These are phyloP conservation scores for Aureobasidium sp. DNA, from an alignment of 2,329 filamentous ascomycete genomes.

Conservation along the genomic window DNA sequence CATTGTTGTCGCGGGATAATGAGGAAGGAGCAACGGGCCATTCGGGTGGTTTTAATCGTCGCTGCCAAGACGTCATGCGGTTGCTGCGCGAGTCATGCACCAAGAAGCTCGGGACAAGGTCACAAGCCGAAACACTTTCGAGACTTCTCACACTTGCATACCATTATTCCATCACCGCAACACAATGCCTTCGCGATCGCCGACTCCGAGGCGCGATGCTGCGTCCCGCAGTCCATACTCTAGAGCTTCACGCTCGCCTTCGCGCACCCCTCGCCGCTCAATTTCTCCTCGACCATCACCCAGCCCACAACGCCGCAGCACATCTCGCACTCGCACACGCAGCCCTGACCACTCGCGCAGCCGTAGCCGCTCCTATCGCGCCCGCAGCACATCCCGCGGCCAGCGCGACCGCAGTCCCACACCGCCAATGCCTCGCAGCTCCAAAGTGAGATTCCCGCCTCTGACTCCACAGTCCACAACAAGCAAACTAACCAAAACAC, in stretches of 20 bases:
- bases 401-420: conserved; percentile 8
- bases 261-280: conserved; percentile 7
- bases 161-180: background rate
- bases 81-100: conserved; percentile 1
- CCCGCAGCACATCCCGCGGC: background rate
- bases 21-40: background rate
- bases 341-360: conserved; percentile 8
- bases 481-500: background rate
- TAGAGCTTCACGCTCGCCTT: conserved; percentile 1
- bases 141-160: background rate
- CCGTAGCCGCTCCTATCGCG: conserved; percentile 5
- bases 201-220: background rate
- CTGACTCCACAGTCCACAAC: background rate
- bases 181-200: conserved; percentile 12
- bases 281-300: conserved; percentile 11
- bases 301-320: conserved; percentile 8
- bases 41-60: conserved; percentile 5
- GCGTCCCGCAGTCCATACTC: background rate
- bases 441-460: background rate
- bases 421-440: conserved; percentile 15
- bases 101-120: background rate
- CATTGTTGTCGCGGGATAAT: conserved; percentile 6
- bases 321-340: conserved; percentile 5
- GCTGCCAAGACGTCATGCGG: background rate
- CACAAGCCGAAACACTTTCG: background rate